Evolutionary conservation across 2,329 filamentous ascomycete genomes (phyloP), one percentile per base, ranked within the genome.

Genomic region (Diaporthe citriasiana): DNA sequence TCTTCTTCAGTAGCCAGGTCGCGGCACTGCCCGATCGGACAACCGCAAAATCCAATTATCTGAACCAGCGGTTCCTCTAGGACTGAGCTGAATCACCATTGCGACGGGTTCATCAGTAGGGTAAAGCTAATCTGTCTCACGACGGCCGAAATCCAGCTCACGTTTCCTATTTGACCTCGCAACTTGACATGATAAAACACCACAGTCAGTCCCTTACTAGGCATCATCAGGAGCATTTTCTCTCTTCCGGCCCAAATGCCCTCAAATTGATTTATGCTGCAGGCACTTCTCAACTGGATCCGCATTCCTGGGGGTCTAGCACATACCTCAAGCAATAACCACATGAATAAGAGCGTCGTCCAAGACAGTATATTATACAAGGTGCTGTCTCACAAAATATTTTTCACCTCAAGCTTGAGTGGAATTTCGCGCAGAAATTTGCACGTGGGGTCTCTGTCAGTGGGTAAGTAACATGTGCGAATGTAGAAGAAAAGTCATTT

Each of bases 21-120:
- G n/a, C 57, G 38, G 57, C 33, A 42, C n/a, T 60, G 57, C 56
- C 56, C 35, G 56, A 22, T 59, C n/a, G 55, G 55, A 38, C 33
- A 25, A 57, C 55, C 55, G 55, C 55, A 38, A 59, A 59, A 17
- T 6, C 55, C 33, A 25, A 59, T 25, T 40, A 25, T 59, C 33
- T 59, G n/a, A 27, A 40, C 42, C 35, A 40, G 56, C 56, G 35
- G 33, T 56, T 35, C 19, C 30, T 35, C 30, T 35, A 17, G 30
- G 22, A 12, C 30, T 56, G 22, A 56, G 53, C 53, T 35, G 19
- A 45, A 56, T 33, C 22, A 56, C 8, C 53, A 22, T 35, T 56
- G 53, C 53, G 9, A 35, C 30, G 19, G n/a, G 30, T 27, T 56
- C 8, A 56, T 56, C 27, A 55, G 27, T 55, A 55, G 51, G 27